Evolutionary conservation across 768 basidiomycete species (phyloP).

Genomic region (Termitomyces bulborhizus): DNA sequence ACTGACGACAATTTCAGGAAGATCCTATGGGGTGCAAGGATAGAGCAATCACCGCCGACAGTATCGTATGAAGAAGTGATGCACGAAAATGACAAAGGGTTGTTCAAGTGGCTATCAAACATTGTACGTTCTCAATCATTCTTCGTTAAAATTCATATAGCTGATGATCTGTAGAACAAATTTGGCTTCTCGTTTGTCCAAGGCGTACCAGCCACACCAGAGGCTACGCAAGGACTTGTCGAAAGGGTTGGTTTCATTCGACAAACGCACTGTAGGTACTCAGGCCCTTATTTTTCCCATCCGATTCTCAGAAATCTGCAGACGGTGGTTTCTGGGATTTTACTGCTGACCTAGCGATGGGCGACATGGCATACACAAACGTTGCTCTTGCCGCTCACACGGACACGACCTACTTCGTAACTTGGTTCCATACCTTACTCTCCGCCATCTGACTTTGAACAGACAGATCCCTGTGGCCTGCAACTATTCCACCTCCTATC

Average conservation of each 20-base stretch:
- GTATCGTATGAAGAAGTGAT: conserved; percentile 72
- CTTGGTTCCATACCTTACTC: conserved; percentile 15
- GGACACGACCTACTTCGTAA: conserved; percentile 61
- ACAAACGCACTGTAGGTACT: conserved; percentile 56
- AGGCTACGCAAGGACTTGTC: conserved; percentile 78
- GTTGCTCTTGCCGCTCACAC: conserved; percentile 82
- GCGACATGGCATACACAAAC: conserved; percentile 92
- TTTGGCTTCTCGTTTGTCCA: conserved; percentile 89
- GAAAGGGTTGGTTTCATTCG: conserved; percentile 81
- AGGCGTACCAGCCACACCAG: conserved; percentile 72
- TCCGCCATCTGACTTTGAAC: background rate
- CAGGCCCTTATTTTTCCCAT: background rate
- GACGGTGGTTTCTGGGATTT: conserved; percentile 98
- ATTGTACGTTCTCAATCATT: conserved; percentile 46
- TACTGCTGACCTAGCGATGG: conserved; percentile 83
- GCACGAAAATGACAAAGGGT: conserved; percentile 52
- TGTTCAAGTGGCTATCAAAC: conserved; percentile 77
- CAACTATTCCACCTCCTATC: conserved; percentile 94
- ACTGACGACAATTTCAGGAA: conserved; percentile 34
- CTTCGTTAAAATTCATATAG: background rate
- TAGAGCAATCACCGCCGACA: conserved; percentile 67
- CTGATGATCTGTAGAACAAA: conserved; percentile 44
- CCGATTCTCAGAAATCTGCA: conserved; percentile 20
- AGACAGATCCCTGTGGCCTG: conserved; percentile 94
- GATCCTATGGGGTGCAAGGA: conserved; percentile 76